Evolutionary conservation across 148 eudicot genomes (phyloP), one percentile per base, ranked within the genome.

Genomic region (Agrostemma githago): DNA sequence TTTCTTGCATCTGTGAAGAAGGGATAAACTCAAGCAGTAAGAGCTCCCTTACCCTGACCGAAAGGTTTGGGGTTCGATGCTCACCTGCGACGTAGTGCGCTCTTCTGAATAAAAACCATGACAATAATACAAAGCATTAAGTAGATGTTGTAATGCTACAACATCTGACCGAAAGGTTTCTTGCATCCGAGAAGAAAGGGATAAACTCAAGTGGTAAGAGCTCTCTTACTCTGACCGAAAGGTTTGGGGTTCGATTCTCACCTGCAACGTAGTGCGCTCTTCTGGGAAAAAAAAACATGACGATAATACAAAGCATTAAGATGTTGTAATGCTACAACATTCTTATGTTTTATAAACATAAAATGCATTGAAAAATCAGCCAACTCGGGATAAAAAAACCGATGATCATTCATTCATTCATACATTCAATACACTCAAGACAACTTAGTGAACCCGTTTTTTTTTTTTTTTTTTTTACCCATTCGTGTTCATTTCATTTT

Each of bases 371-470:
- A 12, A 34, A 37, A 39, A 39, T 64, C 19, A 26, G 68, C 20
- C 42, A 64, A 64, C 2, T 11, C n/a, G 19, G 69, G 69, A 39
- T 41, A 21, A 39, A 66, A 66, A 17, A 41, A 26, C 34, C 34
- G 34, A 66, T 8, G 70, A 66, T 41, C 70, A 41, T 53, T 10
- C 20, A 44, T 43, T 19, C 19, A 53, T 11, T 12, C 43, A 11
- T 34, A 14, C 60, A 69, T 48, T 9, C 59, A 51, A 51, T 69
- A 51, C 44, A 70, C 43, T 43, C 72, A 70, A 70, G 43, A 54
- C 34, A 53, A 34, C 43, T 51, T 14, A 43, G 61, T 70, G n/a
- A 53, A 60, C 11, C 26, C 20, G 37, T 60, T 60, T 60, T 26
- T 70, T 21, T 70, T 8, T 65, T 43, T 16, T 63, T 9, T 68